Percentiles rank a stretch among this genome's conserved stretches.
These are phyloP conservation scores for Pleurotus platypus DNA, from an alignment of 768 basidiomycete species.

Conservation along the genomic window DNA sequence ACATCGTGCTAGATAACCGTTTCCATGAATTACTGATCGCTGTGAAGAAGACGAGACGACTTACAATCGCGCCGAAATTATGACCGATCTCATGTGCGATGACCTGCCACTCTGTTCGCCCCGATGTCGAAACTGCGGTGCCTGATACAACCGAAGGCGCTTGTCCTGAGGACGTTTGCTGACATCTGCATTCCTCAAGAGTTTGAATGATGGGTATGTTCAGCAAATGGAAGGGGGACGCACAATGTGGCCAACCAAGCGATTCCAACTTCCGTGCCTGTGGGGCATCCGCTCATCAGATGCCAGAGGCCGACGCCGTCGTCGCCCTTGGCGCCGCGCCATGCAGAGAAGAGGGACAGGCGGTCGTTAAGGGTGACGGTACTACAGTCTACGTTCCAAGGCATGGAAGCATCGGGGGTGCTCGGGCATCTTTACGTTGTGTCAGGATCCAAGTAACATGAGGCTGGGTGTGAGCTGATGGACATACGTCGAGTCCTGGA, in stretches of 20 bases:
- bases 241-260: constrained; percentile 84
- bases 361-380: constrained; percentile 59
- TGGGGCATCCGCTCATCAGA: constrained; percentile 80
- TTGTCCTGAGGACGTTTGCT: constrained; percentile 44
- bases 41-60: constrained; percentile 23
- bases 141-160: constrained; percentile 62
- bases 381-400: constrained; percentile 79
- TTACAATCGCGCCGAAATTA: constrained; percentile 86
- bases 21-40: constrained; percentile 10
- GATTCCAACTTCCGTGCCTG: constrained; percentile 81
- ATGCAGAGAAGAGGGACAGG: constrained; percentile 75
- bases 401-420: constrained; percentile 40
- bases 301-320: constrained; percentile 86
- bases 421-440: constrained; percentile 53
- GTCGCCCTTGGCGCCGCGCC: constrained; percentile 71
- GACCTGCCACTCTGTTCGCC: constrained; percentile 79
- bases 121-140: constrained; percentile 77
- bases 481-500: constrained; percentile 54
- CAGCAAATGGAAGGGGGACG: constrained; percentile 15
- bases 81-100: constrained; percentile 82
- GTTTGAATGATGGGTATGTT: too few species aligned
- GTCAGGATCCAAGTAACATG: not conserved
- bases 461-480: not conserved
- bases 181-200: constrained; percentile 37
- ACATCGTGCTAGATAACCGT: constrained; percentile 51